Conservation (phyloP, 2,329 filamentous ascomycete genomes). For the Colletotrichum sublineola region DNA sequence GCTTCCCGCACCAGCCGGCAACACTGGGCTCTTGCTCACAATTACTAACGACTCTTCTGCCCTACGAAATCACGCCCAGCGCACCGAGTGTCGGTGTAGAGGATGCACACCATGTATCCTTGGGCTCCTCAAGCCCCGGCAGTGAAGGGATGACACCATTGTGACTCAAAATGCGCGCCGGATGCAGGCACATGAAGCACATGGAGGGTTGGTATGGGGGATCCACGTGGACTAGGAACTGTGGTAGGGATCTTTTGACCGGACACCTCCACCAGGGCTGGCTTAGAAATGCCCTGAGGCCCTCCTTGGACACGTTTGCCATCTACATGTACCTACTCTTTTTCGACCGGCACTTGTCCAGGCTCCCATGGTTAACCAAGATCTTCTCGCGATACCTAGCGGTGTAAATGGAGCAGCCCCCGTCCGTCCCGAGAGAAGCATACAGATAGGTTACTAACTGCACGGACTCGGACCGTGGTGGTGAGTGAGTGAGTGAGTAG, state of each 20-base stretch:
- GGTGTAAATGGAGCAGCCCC: background rate
- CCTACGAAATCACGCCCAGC: background rate
- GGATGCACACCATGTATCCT: background rate
- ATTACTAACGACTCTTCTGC: conserved; percentile 12
- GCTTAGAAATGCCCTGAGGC: background rate
- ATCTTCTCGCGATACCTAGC: background rate
- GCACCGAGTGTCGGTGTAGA: background rate
- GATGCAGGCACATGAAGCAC: background rate
- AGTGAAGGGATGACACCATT: conserved; percentile 1
- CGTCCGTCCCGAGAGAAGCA: background rate
- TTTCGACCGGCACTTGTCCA: background rate
- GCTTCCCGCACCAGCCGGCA: conserved; percentile 22
- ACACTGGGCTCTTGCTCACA: background rate
- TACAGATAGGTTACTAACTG: too few species aligned
- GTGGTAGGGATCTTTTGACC: background rate
- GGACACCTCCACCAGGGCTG: background rate
- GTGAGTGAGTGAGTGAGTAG: background rate
- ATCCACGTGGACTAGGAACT: background rate
- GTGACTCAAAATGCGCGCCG: conserved; percentile 3
- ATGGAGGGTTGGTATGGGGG: background rate
- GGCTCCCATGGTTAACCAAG: background rate
- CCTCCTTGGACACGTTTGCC: background rate
- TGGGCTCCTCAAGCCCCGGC: background rate
- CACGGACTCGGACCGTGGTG: background rate
- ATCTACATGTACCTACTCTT: background rate